Conservation (phyloP, 2,329 filamentous ascomycete genomes). For the Colletotrichum lentis region DNA sequence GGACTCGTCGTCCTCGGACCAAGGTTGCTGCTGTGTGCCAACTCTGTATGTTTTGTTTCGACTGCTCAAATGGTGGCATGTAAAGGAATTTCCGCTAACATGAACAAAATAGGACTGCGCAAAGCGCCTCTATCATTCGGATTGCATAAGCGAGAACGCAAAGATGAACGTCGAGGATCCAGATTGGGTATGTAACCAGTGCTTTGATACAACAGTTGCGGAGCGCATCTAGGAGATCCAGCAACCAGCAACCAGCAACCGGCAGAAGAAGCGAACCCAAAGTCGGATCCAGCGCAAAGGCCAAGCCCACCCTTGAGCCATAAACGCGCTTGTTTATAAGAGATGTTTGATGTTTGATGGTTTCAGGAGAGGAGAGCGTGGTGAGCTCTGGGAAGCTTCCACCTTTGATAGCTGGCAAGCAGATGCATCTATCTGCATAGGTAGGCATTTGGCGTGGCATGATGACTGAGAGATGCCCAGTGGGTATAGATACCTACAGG, state of each 20-base stretch:
- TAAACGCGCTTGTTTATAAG: constrained; percentile 2
- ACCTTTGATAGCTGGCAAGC: constrained; percentile 17
- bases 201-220: constrained; percentile 8
- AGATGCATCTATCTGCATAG: constrained; percentile 33
- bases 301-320: neutral
- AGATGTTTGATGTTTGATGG: neutral
- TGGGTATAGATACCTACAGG: constrained; percentile 17
- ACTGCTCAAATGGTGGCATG: neutral
- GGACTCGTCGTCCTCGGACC: constrained; percentile 58
- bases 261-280: neutral
- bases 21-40: constrained; percentile 58
- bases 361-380: neutral
- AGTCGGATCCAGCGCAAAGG: neutral
- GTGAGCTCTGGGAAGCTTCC: neutral
- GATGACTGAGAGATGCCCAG: neutral
- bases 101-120: constrained; percentile 50
- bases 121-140: constrained; percentile 58
- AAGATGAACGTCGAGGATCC: constrained; percentile 47
- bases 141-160: constrained; percentile 51
- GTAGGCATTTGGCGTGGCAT: constrained; percentile 17
- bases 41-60: constrained; percentile 52
- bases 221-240: constrained; percentile 17
- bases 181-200: constrained; percentile 39
- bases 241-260: constrained; percentile 5
- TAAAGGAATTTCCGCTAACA: neutral